Evolutionary conservation across 2,329 filamentous ascomycete genomes (phyloP), one percentile per base, ranked within the genome.

Genomic region (Stenocarpella maydis): DNA sequence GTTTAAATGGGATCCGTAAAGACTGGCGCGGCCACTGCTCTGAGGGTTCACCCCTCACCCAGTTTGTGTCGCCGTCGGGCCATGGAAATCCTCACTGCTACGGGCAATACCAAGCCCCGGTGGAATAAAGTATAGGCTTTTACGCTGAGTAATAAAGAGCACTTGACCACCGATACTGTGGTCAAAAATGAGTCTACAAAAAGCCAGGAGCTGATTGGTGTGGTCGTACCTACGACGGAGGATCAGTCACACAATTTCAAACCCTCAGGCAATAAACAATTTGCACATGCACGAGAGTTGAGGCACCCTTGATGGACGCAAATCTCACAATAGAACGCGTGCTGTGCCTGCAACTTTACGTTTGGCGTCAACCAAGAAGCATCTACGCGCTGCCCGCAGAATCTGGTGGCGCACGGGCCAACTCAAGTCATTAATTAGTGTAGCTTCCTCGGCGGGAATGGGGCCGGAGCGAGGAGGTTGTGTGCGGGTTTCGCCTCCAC

Each of bases 401-500:
- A 47, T 24, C 41, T 47, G 41, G 21, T 6, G 19, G 10, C 26
- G 58, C 58, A 61, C 58, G 58, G 41, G 26, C 58, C 58, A 61
- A 8, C 10, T 5, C 4, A 37, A 31, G 10, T 34, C 50, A 54
- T 34, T 39, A 53, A 28, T 41, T 37, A 21, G 39, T 43, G 21
- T 47, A 53, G 39, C 41, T 37, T 66, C 39, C 39, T 24, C 50
- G 31, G 52, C n/a, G 34, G 53, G 31, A 68, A 34, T 47, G 43
- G 34, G 28, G 55, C 26, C 19, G 45, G 34, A 39, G 55, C 26
- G 24, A 24, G 54, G 24, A 24, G 54, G 49, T 41, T 24, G 28
- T 34, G 34, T 4, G 53, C n/a, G 37, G 64, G 4, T 66, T 41
- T 66, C 14, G 47, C 52, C 41, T 58, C 64, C 31, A 49, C 64